These are phyloP conservation scores for Calocybe indica DNA, from an alignment of 768 basidiomycete species.

Conservation along the genomic window DNA sequence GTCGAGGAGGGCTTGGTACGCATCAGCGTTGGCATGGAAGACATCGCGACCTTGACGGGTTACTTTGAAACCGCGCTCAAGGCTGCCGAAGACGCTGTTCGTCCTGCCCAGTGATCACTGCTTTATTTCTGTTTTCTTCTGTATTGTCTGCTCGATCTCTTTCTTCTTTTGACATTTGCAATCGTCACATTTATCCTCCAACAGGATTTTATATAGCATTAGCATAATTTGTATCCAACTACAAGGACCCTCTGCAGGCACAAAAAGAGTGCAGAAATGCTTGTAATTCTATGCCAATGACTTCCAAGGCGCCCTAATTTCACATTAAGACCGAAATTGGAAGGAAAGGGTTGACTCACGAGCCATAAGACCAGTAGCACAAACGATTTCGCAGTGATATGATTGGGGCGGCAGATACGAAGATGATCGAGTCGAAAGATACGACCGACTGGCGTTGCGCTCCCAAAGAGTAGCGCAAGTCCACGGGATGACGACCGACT, in stretches of 20 bases:
- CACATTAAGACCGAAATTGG: too few species aligned
- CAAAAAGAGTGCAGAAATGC: not conserved
- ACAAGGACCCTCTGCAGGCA: constrained; percentile 15
- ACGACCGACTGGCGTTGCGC: too few species aligned
- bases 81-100: constrained; percentile 57
- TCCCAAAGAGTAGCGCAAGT: too few species aligned
- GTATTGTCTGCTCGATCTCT: too few species aligned
- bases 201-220: constrained; percentile 22
- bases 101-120: not conserved
- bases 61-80: constrained; percentile 61
- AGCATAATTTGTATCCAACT: constrained; percentile 35
- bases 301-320: not conserved
- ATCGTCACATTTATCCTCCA: constrained; percentile 17
- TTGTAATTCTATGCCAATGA: not conserved
- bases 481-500: too few species aligned
- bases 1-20: constrained; percentile 82
- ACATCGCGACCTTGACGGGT: constrained; percentile 44
- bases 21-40: constrained; percentile 90
- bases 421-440: too few species aligned
- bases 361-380: too few species aligned
- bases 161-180: not conserved
- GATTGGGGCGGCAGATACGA: too few species aligned
- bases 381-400: too few species aligned
- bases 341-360: too few species aligned
- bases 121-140: too few species aligned